Conservation (phyloP, 2,329 filamentous ascomycete genomes). For the Pleurostoma richardsiae region DNA sequence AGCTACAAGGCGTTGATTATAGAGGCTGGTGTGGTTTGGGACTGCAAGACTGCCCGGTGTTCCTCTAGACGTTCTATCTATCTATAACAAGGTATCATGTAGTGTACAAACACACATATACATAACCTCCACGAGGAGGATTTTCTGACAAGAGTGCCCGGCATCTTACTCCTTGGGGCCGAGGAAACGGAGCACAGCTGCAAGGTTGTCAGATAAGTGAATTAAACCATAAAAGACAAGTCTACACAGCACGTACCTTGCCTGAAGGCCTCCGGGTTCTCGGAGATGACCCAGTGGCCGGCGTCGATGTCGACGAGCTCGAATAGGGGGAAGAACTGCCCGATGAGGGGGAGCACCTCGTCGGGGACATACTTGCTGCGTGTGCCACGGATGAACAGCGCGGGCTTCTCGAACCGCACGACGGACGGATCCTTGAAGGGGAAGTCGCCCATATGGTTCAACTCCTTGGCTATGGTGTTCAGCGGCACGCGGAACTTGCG, state of each 20-base stretch:
- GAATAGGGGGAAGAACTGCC: slow-evolving; percentile 78
- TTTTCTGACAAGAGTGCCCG: not conserved
- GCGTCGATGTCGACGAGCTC: slow-evolving; percentile 68
- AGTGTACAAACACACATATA: too few relatives aligned
- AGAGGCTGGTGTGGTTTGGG: too few relatives aligned
- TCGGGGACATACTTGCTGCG: slow-evolving; percentile 75
- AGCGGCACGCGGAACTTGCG: slow-evolving; percentile 79
- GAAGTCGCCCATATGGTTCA: slow-evolving; percentile 81
- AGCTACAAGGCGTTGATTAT: too few relatives aligned
- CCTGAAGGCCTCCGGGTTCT: slow-evolving; percentile 75
- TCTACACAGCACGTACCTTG: slow-evolving; percentile 46
- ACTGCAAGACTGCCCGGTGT: too few relatives aligned
- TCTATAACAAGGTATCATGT: too few relatives aligned
- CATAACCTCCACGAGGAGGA: too few relatives aligned
- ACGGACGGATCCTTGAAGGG: slow-evolving; percentile 72
- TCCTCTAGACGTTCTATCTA: too few relatives aligned
- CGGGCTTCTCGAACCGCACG: slow-evolving; percentile 67
- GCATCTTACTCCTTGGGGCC: slow-evolving; percentile 19
- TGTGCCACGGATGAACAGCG: slow-evolving; percentile 76
- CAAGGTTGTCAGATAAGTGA: slow-evolving; percentile 1
- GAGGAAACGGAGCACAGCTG: slow-evolving; percentile 27
- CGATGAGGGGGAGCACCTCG: slow-evolving; percentile 73
- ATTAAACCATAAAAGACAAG: not conserved
- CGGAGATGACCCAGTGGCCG: slow-evolving; percentile 87
- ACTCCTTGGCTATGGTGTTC: slow-evolving; percentile 57